Evolutionary conservation across 106 monocot genomes (phyloP).

Genomic region (Chionographis japonica): DNA sequence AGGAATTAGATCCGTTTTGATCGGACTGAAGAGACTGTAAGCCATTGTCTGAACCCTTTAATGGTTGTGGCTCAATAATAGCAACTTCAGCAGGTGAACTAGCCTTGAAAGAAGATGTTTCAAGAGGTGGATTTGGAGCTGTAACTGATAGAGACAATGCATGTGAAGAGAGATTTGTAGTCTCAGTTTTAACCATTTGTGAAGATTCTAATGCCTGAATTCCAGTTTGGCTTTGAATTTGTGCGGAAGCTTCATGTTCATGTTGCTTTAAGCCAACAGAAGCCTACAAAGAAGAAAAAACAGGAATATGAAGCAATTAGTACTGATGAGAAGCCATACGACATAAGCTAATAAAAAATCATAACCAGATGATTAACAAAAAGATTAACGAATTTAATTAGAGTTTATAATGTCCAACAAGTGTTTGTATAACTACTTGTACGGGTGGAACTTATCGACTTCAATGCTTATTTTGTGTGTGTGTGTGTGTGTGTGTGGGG

Average conservation of each 20-base stretch:
- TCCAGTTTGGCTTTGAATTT: constrained; percentile 27
- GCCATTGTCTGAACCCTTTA: constrained; percentile 24
- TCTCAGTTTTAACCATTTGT: constrained; percentile 25
- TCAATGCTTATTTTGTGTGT: no score
- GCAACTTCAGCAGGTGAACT: constrained; percentile 20
- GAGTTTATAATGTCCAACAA: no score
- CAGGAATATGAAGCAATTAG: background rate
- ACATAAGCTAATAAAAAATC: background rate
- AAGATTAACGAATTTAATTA: no score
- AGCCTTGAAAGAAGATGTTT: constrained; percentile 1
- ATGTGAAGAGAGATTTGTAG: constrained; percentile 19
- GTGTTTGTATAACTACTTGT: no score
- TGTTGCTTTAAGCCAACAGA: constrained; percentile 19
- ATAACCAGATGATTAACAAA: no score
- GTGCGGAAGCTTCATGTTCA: constrained; percentile 20
- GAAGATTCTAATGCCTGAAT: constrained; percentile 7
- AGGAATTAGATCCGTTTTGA: constrained; percentile 24
- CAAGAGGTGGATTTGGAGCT: constrained; percentile 25
- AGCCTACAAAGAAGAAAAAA: constrained; percentile 29
- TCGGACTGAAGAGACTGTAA: constrained; percentile 28
- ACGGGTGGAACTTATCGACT: no score
- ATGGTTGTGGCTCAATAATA: constrained; percentile 28
- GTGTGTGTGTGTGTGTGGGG: no score
- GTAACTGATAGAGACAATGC: constrained; percentile 14
- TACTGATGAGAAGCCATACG: background rate